Base-by-base conservation (phyloP, 2,329 filamentous ascomycete species). In the Alternaria gansuensis region DNA sequence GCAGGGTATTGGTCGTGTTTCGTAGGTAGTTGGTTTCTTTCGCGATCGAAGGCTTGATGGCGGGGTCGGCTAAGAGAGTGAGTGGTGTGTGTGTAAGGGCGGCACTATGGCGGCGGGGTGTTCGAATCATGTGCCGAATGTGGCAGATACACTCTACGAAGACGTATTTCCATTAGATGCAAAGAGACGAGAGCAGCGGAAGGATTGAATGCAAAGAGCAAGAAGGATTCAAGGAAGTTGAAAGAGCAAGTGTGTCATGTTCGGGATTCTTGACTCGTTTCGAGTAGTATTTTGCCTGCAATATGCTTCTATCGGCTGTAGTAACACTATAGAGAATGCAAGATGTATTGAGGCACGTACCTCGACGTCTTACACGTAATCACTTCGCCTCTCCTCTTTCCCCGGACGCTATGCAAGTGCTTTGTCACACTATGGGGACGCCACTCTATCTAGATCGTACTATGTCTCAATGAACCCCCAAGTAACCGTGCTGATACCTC, bases 321-420 rank as follows among this genome's bases (percentile, higher is more conserved):
- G 31, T n/a, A 46, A 51, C 17, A 31, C 5, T 29, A 28, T 41
- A 33, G 39, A 49, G 10, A 44, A 39, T 36, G 26, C 23, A 41
- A 44, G 41, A 37, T 54, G 11, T 31, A 44, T 28, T 17, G 45
- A 52, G 60, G 53, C 50, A 63, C 60, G 44, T 64, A 65, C 63
- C 59, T 59, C 54, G 39, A 60, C 62, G 53, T 48, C 59, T 44
- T 52, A 31, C 41, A 55, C 24, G 7, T 63, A 57, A 11, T 26
- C 31, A 58, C 36, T 57, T 66, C 64, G 63, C 65, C 8, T 67
- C 66, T 69, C 67, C 66, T 69, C 67, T 69, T 59, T 68, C 57
- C 59, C 63, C 62, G 66, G 50, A 55, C 59, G 57, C 56, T 59
- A 60, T 54, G 51, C 54, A 64, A 55, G 57, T 57, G 45, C 55